Percentiles rank a stretch among this genome's conserved stretches.
These are phyloP conservation scores for Mycena kentingensis DNA, from an alignment of 768 basidiomycete species.

Conservation along the genomic window DNA sequence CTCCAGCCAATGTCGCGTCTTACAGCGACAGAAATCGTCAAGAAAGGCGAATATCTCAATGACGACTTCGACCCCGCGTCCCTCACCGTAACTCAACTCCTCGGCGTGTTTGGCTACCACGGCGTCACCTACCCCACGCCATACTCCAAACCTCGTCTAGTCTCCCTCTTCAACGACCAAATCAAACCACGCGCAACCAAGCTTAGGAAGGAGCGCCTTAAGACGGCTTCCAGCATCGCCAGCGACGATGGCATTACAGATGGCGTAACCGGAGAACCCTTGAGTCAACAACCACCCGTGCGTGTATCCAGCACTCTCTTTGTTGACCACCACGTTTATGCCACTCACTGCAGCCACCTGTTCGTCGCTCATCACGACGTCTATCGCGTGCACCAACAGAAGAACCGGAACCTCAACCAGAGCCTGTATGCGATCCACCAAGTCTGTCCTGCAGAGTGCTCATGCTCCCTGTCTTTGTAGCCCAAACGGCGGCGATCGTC, in stretches of 20 bases:
- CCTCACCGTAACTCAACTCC: constrained; percentile 79
- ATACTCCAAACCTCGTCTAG: constrained; percentile 75
- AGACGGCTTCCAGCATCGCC: constrained; percentile 67
- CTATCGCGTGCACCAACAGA: constrained; percentile 58
- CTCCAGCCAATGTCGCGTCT: constrained; percentile 72
- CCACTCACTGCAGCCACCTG: constrained; percentile 24
- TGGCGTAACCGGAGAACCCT: constrained; percentile 75
- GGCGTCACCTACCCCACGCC: constrained; percentile 73
- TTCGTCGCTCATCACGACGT: constrained; percentile 64
- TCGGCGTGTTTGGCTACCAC: constrained; percentile 77
- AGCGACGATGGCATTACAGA: constrained; percentile 85
- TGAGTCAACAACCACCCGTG: constrained; percentile 54
- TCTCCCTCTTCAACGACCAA: constrained; percentile 77
- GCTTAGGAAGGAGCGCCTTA: constrained; percentile 63
- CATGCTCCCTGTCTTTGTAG: constrained; percentile 40
- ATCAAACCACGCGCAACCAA: constrained; percentile 60
- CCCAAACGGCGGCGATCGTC: constrained; percentile 81
- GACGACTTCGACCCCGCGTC: constrained; percentile 72
- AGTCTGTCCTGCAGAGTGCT: constrained; percentile 7
- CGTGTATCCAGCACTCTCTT: constrained; percentile 5
- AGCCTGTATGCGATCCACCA: constrained; percentile 51
- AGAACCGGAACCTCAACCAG: constrained; percentile 46
- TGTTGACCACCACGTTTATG: constrained; percentile 8
- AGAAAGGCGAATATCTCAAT: constrained; percentile 75
- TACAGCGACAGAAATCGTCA: constrained; percentile 77